Evolutionary conservation across 192 early-diverging fungal genomes (phyloP).

Genomic region (Entomortierella parvispora): DNA sequence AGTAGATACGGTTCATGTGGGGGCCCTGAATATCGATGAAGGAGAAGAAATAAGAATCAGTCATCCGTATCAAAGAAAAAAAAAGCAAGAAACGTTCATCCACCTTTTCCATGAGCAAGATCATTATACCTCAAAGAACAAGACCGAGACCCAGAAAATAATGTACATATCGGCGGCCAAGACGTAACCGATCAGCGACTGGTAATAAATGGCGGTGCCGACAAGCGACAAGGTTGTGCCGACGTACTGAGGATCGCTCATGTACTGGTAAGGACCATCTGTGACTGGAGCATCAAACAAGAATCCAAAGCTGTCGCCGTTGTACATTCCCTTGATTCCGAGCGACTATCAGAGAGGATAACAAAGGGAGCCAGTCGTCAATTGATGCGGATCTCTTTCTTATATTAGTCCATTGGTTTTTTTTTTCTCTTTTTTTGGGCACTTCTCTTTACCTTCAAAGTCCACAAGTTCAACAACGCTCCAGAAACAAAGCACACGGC

Average conservation of each 20-base stretch:
- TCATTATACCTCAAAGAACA: slow-evolving; percentile 59
- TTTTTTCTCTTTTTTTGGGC: no score
- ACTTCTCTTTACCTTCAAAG: slow-evolving; percentile 58
- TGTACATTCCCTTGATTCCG: slow-evolving; percentile 72
- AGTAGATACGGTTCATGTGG: slow-evolving; percentile 50
- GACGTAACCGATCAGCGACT: slow-evolving; percentile 59
- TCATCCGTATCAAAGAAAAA: neutral
- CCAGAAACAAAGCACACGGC: slow-evolving; percentile 53
- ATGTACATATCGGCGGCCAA: slow-evolving; percentile 58
- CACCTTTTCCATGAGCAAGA: neutral
- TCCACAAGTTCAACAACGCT: slow-evolving; percentile 63
- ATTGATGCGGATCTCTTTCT: no score
- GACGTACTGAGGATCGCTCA: slow-evolving; percentile 68
- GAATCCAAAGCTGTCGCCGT: slow-evolving; percentile 68
- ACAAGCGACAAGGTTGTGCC: slow-evolving; percentile 63
- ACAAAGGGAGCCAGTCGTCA: no score
- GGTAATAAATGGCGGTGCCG: slow-evolving; percentile 62
- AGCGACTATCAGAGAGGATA: slow-evolving; percentile 37
- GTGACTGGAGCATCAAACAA: slow-evolving; percentile 63
- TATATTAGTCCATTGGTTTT: no score
- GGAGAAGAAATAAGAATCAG: neutral
- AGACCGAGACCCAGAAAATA: slow-evolving; percentile 62
- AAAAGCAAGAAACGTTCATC: neutral
- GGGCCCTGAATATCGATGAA: slow-evolving; percentile 22
- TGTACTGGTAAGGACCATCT: slow-evolving; percentile 61